Conservation (phyloP, 2,329 filamentous ascomycete genomes). For the Chaetomium strumarium region DNA sequence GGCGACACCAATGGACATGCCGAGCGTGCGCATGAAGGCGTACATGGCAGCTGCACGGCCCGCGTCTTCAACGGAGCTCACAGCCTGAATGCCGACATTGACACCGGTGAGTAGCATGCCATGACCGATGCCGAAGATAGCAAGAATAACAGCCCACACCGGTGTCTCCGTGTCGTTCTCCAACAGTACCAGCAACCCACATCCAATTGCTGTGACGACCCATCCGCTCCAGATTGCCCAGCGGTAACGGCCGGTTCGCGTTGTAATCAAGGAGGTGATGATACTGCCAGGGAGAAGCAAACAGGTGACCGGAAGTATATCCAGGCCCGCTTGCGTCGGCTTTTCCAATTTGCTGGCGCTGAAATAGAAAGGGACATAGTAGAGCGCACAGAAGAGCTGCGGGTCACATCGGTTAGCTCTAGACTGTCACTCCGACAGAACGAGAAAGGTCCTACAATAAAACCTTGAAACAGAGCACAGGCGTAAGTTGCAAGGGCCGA, state of each 20-base stretch:
- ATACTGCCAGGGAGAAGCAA: slow-evolving; percentile 31
- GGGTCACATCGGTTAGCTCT: not conserved
- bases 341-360: slow-evolving; percentile 30
- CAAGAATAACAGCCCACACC: slow-evolving; percentile 33
- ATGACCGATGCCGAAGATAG: slow-evolving; percentile 33
- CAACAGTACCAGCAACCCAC: slow-evolving; percentile 26
- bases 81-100: slow-evolving; percentile 36
- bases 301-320: slow-evolving; percentile 31
- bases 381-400: slow-evolving; percentile 29
- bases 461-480: slow-evolving; percentile 30
- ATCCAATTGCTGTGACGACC: slow-evolving; percentile 26
- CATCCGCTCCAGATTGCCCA: slow-evolving; percentile 36
- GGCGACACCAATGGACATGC: slow-evolving; percentile 38
- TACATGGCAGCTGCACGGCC: slow-evolving; percentile 37
- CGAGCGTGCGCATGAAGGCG: slow-evolving; percentile 36
- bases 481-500: slow-evolving; percentile 29
- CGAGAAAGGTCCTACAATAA: slow-evolving; percentile 26
- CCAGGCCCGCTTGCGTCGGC: slow-evolving; percentile 31
- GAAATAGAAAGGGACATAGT: slow-evolving; percentile 36
- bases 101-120: slow-evolving; percentile 36
- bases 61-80: slow-evolving; percentile 33
- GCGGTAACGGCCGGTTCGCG: slow-evolving; percentile 31
- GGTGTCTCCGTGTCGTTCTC: slow-evolving; percentile 26
- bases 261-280: slow-evolving; percentile 28
- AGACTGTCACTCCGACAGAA: not conserved